phyloP scores from a whole-genome alignment of 83 land plant species.

The Picea abies region DNA sequence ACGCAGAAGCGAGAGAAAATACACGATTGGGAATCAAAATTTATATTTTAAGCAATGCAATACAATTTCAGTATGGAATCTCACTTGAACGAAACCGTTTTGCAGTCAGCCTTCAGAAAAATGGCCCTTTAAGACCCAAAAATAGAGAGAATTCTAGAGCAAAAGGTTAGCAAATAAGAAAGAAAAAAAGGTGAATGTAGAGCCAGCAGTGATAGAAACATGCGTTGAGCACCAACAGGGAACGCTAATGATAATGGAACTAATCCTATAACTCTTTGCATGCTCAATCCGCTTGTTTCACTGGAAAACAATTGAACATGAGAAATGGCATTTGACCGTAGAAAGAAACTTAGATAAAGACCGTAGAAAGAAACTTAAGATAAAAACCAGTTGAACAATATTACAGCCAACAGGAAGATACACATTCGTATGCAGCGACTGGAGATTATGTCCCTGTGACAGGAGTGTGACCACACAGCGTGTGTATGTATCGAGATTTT shows the following conservation, averaged over 20 bases:
- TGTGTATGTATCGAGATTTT: too few species aligned
- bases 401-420: background rate
- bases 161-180: background rate
- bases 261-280: background rate
- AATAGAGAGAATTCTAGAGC: conserved; percentile 1
- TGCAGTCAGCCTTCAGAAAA: too few species aligned
- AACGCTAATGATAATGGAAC: background rate
- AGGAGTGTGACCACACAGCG: too few species aligned
- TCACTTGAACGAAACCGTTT: background rate
- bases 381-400: background rate
- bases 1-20: background rate
- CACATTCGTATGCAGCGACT: background rate
- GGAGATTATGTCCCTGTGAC: background rate
- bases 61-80: background rate
- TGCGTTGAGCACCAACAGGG: background rate
- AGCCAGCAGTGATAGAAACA: background rate
- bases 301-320: background rate
- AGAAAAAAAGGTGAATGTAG: background rate
- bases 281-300: too few species aligned
- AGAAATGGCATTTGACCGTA: background rate
- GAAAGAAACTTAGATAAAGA: background rate
- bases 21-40: background rate
- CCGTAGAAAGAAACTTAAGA: too few species aligned
- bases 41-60: background rate
- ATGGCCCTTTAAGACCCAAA: background rate